phyloP scores from a whole-genome alignment of 495 filamentous ascomycete species.

The Tuber magnatum region DNA sequence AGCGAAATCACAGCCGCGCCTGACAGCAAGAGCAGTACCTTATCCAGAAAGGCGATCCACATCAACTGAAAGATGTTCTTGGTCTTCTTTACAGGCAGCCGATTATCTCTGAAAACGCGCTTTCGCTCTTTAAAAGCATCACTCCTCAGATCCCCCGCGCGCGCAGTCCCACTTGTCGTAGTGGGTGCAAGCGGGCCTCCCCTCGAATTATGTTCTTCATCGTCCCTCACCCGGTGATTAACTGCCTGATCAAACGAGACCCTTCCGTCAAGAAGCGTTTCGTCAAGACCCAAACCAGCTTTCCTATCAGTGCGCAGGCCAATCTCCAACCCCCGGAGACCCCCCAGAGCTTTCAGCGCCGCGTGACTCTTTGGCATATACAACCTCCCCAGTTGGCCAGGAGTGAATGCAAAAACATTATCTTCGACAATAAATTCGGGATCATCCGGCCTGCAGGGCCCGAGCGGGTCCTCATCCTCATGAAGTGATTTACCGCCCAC shows the following conservation, averaged over 20 bases:
- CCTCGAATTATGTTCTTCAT: conserved; percentile 5
- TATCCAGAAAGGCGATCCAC: conserved; percentile 80
- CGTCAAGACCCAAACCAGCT: conserved; percentile 68
- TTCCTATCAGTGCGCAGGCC: conserved; percentile 63
- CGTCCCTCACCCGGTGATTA: conserved; percentile 14
- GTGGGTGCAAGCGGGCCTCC: conserved; percentile 29
- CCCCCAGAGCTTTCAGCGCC: conserved; percentile 73
- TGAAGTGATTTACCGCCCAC: conserved; percentile 37
- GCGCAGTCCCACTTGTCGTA: conserved; percentile 34
- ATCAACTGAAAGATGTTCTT: conserved; percentile 66
- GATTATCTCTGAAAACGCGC: conserved; percentile 63
- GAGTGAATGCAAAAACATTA: conserved; percentile 76
- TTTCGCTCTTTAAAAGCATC: conserved; percentile 55
- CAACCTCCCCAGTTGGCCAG: conserved; percentile 71
- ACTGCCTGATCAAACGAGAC: conserved; percentile 67
- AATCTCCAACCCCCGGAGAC: conserved; percentile 65
- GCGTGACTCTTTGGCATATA: conserved; percentile 72
- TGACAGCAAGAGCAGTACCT: conserved; percentile 70
- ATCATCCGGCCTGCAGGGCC: conserved; percentile 64
- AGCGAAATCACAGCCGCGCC: conserved; percentile 73
- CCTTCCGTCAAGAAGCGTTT: conserved; percentile 54
- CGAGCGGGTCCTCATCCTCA: conserved; percentile 56
- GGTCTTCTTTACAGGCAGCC: conserved; percentile 61
- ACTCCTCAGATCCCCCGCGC: conserved; percentile 34
- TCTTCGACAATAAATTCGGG: conserved; percentile 64